Percentiles rank a stretch among this genome's conserved stretches.
These are phyloP conservation scores for Podospora tetraspora DNA, from an alignment of 495 filamentous ascomycete species.

Conservation along the genomic window DNA sequence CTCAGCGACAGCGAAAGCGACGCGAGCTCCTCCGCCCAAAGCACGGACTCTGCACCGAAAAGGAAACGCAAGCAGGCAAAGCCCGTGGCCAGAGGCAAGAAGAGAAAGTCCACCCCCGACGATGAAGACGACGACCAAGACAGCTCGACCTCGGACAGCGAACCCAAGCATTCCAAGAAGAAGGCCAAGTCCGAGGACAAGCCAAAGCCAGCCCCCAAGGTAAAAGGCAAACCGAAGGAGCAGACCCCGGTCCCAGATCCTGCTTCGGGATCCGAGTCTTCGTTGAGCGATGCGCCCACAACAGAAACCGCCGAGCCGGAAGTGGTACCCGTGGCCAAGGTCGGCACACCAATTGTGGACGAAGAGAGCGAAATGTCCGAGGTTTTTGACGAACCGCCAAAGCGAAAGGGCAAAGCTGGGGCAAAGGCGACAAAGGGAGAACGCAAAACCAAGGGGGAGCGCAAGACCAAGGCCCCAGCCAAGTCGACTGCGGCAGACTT, in stretches of 20 bases:
- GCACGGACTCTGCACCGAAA: constrained; percentile 22
- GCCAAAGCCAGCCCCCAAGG: not conserved
- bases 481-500: constrained; percentile 39
- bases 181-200: constrained; percentile 31
- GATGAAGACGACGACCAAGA: not conserved
- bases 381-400: constrained; percentile 64
- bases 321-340: constrained; percentile 21
- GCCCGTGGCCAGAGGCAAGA: not conserved
- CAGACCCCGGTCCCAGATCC: not conserved
- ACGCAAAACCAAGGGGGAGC: constrained; percentile 19
- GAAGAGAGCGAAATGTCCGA: constrained; percentile 79
- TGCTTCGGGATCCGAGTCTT: not conserved
- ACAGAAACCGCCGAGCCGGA: not conserved
- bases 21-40: not conserved
- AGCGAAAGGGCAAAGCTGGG: constrained; percentile 34
- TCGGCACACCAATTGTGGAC: constrained; percentile 31
- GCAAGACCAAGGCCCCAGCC: constrained; percentile 24
- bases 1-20: constrained; percentile 8
- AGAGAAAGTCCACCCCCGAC: not conserved
- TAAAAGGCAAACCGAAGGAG: not conserved
- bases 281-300: not conserved
- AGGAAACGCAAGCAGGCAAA: constrained; percentile 31
- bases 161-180: constrained; percentile 20
- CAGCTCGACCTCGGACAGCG: not conserved
- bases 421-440: constrained; percentile 6